phyloP scores from a whole-genome alignment of 768 basidiomycete genomes.

The Naganishia randhawae region DNA sequence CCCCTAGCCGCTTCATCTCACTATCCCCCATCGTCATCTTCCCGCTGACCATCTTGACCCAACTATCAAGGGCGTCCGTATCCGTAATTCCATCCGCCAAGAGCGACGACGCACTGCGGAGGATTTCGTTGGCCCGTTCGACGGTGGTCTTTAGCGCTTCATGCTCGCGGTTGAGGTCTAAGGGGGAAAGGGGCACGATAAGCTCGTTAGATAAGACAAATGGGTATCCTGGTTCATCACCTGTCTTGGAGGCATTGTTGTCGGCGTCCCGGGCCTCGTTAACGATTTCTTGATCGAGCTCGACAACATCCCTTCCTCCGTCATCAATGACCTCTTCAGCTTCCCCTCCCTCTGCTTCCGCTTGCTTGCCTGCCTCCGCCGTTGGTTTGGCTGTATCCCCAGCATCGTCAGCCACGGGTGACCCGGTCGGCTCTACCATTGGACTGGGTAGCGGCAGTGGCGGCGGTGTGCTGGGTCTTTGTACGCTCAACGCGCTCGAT shows the following conservation, averaged over 20 bases:
- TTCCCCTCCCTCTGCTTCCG: neutral
- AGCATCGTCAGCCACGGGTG: too few species aligned
- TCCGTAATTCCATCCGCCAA: slow-evolving; percentile 64
- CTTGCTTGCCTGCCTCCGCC: too few species aligned
- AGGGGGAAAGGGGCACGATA: neutral
- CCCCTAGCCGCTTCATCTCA: slow-evolving; percentile 72
- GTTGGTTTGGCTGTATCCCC: too few species aligned
- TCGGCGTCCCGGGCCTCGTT: too few species aligned
- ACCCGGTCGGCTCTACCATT: neutral
- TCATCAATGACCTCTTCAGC: neutral
- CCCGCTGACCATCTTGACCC: slow-evolving; percentile 62
- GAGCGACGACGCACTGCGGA: slow-evolving; percentile 66
- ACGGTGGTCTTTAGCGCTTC: neutral
- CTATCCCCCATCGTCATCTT: slow-evolving; percentile 72
- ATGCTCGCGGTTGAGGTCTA: neutral
- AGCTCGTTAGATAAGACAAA: neutral
- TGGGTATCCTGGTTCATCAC: too few species aligned
- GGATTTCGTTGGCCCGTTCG: slow-evolving; percentile 56
- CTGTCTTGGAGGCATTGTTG: too few species aligned
- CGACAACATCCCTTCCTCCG: neutral
- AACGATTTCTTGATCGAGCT: neutral
- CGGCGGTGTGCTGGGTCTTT: slow-evolving; percentile 1
- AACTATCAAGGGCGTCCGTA: slow-evolving; percentile 65
- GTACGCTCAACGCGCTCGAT: neutral
- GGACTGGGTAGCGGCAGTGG: neutral